phyloP scores from a whole-genome alignment of 2,329 filamentous ascomycete species.

The Phaeosphaeria sp. region DNA sequence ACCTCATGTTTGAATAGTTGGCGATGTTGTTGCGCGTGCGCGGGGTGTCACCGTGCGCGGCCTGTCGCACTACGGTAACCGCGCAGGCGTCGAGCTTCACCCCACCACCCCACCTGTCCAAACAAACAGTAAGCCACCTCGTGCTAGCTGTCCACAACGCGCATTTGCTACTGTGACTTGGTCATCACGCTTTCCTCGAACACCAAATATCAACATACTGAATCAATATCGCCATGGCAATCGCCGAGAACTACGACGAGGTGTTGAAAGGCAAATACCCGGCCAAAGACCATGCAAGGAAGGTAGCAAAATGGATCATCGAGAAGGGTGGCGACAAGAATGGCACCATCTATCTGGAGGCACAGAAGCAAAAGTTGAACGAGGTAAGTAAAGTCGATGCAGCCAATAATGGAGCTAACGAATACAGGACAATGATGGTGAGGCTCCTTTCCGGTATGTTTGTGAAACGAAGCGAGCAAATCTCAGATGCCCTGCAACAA shows the following conservation, averaged over 20 bases:
- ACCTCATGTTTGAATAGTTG: no score
- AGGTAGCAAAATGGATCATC: constrained; percentile 80
- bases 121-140: constrained; percentile 13
- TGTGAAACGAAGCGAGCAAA: background rate
- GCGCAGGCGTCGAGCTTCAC: constrained; percentile 26
- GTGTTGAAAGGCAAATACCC: constrained; percentile 70
- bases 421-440: constrained; percentile 77
- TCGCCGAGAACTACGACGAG: constrained; percentile 42
- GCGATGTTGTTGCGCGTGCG: no score
- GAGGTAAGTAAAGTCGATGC: constrained; percentile 59
- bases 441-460: constrained; percentile 76
- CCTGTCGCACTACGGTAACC: no score
- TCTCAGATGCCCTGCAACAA: background rate
- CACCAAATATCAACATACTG: background rate
- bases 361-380: constrained; percentile 77
- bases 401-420: constrained; percentile 7
- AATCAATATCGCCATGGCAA: constrained; percentile 30
- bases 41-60: no score
- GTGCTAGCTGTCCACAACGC: background rate
- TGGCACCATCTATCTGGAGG: constrained; percentile 88
- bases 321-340: constrained; percentile 67
- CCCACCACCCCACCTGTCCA: constrained; percentile 33
- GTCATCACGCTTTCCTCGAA: background rate
- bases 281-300: constrained; percentile 83
- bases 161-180: background rate